phyloP scores from a whole-genome alignment of 257 asterid species.

The Salvia splendens region DNA sequence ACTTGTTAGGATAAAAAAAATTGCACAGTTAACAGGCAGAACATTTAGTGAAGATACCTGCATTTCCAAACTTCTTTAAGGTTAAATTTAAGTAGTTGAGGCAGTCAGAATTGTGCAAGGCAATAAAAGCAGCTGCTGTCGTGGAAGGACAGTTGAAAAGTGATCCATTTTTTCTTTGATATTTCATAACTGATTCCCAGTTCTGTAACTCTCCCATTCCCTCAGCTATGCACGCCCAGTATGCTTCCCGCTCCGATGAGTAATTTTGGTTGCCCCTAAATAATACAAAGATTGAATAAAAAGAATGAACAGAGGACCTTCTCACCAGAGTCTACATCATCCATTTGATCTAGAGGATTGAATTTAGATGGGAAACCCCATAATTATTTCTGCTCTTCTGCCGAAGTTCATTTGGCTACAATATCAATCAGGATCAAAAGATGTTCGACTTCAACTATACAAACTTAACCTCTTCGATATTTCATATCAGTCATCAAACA shows the following conservation, averaged over 20 bases:
- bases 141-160: slow-evolving; percentile 88
- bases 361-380: neutral
- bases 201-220: slow-evolving; percentile 60
- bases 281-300: slow-evolving; percentile 11
- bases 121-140: slow-evolving; percentile 76
- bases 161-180: slow-evolving; percentile 80
- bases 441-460: neutral
- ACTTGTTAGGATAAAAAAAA: slow-evolving; percentile 11
- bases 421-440: neutral
- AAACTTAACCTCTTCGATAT: neutral
- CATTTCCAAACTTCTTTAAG: slow-evolving; percentile 58
- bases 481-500: neutral
- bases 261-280: slow-evolving; percentile 47
- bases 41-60: slow-evolving; percentile 47
- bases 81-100: slow-evolving; percentile 60
- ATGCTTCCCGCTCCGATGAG: slow-evolving; percentile 50
- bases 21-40: neutral
- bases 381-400: neutral
- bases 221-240: slow-evolving; percentile 71
- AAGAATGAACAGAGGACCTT: neutral
- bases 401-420: neutral
- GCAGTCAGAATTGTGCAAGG: slow-evolving; percentile 53
- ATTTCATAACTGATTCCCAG: slow-evolving; percentile 65
- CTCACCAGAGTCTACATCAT: neutral
- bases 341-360: neutral